phyloP scores from a whole-genome alignment of 1,139 yeast species.

The Ogataea hybrid region DNA sequence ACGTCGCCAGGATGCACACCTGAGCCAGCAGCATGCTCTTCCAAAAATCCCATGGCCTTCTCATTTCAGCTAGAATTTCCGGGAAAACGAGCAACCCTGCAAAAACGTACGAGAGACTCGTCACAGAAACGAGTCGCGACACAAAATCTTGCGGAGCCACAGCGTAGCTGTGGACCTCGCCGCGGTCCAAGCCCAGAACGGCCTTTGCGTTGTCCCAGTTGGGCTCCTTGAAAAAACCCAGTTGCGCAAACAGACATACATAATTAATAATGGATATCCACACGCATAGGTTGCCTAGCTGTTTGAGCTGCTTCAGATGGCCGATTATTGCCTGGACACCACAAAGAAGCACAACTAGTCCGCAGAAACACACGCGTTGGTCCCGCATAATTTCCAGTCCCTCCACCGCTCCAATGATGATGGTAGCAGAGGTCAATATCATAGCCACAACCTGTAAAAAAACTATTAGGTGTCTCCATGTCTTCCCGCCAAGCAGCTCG shows the following conservation, averaged over 20 bases:
- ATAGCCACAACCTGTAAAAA: slow-evolving; percentile 39
- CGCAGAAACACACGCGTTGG: slow-evolving; percentile 39
- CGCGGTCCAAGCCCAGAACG: slow-evolving; percentile 25
- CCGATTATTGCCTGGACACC: slow-evolving; percentile 40
- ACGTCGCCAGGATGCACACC: slow-evolving; percentile 36
- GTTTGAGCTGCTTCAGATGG: slow-evolving; percentile 37
- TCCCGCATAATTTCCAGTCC: slow-evolving; percentile 39
- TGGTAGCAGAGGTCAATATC: slow-evolving; percentile 40
- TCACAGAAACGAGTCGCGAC: slow-evolving; percentile 36
- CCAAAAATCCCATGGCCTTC: slow-evolving; percentile 46
- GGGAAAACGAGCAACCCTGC: slow-evolving; percentile 48
- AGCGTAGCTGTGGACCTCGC: slow-evolving; percentile 23
- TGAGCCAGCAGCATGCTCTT: slow-evolving; percentile 46
- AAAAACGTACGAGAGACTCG: slow-evolving; percentile 45
- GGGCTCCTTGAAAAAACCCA: slow-evolving; percentile 39
- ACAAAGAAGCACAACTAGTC: slow-evolving; percentile 38
- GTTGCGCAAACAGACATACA: slow-evolving; percentile 39
- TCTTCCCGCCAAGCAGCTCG: slow-evolving; percentile 35
- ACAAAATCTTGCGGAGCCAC: slow-evolving; percentile 25
- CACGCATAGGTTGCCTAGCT: slow-evolving; percentile 35
- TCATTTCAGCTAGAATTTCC: slow-evolving; percentile 46
- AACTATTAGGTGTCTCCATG: slow-evolving; percentile 33
- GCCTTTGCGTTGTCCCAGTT: slow-evolving; percentile 35
- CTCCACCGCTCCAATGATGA: slow-evolving; percentile 39
- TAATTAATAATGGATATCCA: slow-evolving; percentile 41